Conservation (phyloP, 2,329 filamentous ascomycete genomes). For the Aspergillus awamori region DNA sequence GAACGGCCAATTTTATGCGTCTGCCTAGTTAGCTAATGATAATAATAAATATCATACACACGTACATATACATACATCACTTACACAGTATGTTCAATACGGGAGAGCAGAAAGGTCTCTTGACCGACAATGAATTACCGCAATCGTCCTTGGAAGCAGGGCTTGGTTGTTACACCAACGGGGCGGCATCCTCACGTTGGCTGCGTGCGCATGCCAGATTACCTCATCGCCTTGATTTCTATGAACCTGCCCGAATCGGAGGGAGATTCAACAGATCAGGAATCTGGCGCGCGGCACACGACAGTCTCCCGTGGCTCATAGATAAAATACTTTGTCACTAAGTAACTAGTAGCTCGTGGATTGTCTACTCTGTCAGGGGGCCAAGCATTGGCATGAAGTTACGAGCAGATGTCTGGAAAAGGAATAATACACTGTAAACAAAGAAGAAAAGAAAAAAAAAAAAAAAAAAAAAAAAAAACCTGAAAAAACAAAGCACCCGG, state of each 20-base stretch:
- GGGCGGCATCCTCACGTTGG: background rate
- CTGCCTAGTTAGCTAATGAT: background rate
- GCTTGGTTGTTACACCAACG: conserved; percentile 1
- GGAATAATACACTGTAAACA: too few relatives aligned
- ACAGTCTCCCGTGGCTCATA: background rate
- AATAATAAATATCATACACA: background rate
- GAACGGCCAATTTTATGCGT: background rate
- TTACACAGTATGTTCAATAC: background rate
- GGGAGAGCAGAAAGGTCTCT: background rate
- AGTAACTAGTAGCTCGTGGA: background rate
- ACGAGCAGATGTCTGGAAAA: too few relatives aligned
- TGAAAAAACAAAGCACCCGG: background rate
- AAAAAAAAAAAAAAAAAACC: background rate
- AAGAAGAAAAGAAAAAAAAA: too few relatives aligned
- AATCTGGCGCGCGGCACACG: background rate
- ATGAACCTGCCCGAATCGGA: background rate
- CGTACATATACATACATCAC: background rate
- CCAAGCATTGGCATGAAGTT: background rate
- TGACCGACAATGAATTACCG: background rate
- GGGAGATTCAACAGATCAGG: background rate
- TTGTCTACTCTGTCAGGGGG: background rate
- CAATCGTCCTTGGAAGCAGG: background rate
- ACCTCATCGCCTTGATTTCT: background rate
- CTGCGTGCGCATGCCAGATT: background rate
- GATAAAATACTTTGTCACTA: too few relatives aligned